Evolutionary conservation across 306 rosid species (phyloP), one percentile per base, ranked within the genome.

Genomic region (Pyrus pyrifolia): DNA sequence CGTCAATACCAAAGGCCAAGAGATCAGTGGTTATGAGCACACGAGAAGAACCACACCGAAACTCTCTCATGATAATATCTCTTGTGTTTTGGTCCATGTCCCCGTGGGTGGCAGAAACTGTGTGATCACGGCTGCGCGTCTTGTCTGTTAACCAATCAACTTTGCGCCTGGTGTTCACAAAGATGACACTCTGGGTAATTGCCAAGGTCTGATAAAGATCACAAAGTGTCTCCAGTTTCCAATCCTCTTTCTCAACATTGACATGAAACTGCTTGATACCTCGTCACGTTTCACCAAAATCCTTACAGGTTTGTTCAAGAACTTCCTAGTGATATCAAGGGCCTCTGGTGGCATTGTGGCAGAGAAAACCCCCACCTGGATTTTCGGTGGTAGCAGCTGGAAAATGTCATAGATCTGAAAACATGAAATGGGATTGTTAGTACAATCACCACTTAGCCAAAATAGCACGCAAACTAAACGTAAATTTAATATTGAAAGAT

Each of bases 31-130:
- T 89, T 45, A 89, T 89, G 49, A 89, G 86, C 73, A 90, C 93
- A 21, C 91, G 93, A 29, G 96, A 90, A 35, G 93, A 90, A 23
- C 91, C 96, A 51, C 91, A 88, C 29, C 96, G 89, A 78, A 90
- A 90, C 83, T 90, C 96, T 70, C 91, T 77, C 96, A 90, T 88
- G 82, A 90, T 88, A 70, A 90, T 88, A 68, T 88, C 91, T 64
- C 96, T 88, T 21, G 90, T 83, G 83, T 88, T 90, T 70, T 90
- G 96, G 79, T 90, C 96, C 96, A 90, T 88, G 75, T 90, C 96
- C 71, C 96, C 93, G 49, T 90, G 92, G 59, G 92, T 88, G 55
- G 92, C 90, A 72, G 92, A 88, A 29, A 88, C 92, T 0, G 90
- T 88, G 84, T 88, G 92, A 63, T 88, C 92, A 35, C 92, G 85